Percentiles rank a stretch among this genome's conserved stretches.
Conservation (phyloP, 1,139 yeast species). For the Kurtzmaniella quercitrusa region DNA sequence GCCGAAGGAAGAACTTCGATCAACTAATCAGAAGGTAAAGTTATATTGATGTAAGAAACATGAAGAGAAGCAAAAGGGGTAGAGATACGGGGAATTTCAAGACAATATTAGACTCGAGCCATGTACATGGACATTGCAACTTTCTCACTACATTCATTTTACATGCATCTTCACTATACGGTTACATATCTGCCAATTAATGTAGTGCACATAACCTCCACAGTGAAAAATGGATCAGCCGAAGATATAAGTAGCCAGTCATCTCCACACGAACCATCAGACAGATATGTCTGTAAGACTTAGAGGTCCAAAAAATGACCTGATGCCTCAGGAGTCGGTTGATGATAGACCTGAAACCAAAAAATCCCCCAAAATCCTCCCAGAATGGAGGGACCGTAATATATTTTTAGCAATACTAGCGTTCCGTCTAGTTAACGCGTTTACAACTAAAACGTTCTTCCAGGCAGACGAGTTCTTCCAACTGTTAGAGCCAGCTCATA, state of each 20-base stretch:
- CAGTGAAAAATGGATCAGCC: neutral
- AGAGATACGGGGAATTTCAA: too few relatives aligned
- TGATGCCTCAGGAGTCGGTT: neutral
- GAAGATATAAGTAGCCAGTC: neutral
- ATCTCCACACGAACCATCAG: neutral
- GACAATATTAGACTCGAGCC: too few relatives aligned
- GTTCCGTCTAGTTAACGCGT: slow-evolving; percentile 56
- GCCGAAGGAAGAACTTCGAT: too few relatives aligned
- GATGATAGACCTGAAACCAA: neutral
- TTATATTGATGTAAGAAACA: too few relatives aligned
- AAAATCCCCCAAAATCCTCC: neutral
- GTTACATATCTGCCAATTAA: too few relatives aligned
- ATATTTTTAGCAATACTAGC: slow-evolving; percentile 7
- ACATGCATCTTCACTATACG: too few relatives aligned
- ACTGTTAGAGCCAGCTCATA: slow-evolving; percentile 87
- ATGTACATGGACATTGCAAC: too few relatives aligned
- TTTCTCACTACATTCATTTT: too few relatives aligned
- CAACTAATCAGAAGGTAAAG: too few relatives aligned
- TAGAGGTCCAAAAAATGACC: neutral
- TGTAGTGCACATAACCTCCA: neutral
- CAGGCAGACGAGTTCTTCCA: slow-evolving; percentile 98
- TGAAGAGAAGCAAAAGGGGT: too few relatives aligned
- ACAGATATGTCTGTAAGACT: neutral
- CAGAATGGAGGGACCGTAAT: neutral
- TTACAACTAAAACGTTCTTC: slow-evolving; percentile 68